Evolutionary conservation across 768 basidiomycete species (phyloP).

Genomic region (Mycena alexandri): DNA sequence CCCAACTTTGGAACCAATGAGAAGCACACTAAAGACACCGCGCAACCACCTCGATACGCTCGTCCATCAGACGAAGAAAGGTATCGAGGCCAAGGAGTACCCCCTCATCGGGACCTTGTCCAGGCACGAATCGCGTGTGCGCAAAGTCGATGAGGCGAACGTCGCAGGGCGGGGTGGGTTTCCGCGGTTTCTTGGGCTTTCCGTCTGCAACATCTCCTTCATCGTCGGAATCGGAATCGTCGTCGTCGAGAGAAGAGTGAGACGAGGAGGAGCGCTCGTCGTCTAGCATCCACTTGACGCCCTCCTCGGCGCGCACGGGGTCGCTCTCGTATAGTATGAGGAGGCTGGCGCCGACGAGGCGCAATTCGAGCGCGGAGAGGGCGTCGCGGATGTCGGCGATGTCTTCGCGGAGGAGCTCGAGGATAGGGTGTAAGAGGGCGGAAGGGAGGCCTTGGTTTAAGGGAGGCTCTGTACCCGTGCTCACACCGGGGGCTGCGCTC

Average conservation of each 20-base stretch:
- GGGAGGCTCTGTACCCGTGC: too few species aligned
- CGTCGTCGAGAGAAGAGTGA: slow-evolving; percentile 37
- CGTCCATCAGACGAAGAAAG: slow-evolving; percentile 70
- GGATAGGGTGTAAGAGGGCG: slow-evolving; percentile 66
- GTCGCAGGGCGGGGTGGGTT: slow-evolving; percentile 64
- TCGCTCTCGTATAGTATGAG: slow-evolving; percentile 81
- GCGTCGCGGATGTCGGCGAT: slow-evolving; percentile 63
- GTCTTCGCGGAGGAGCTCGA: slow-evolving; percentile 66
- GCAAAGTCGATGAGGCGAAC: slow-evolving; percentile 96
- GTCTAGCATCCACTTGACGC: slow-evolving; percentile 49
- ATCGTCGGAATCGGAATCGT: slow-evolving; percentile 46
- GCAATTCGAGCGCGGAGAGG: slow-evolving; percentile 69
- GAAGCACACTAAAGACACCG: slow-evolving; percentile 1
- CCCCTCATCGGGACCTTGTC: slow-evolving; percentile 83
- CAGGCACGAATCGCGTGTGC: slow-evolving; percentile 78
- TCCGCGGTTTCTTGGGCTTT: slow-evolving; percentile 40
- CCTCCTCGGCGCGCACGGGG: slow-evolving; percentile 56
- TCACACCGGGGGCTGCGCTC: slow-evolving; percentile 28
- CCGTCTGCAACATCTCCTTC: slow-evolving; percentile 42
- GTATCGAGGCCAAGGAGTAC: slow-evolving; percentile 83
- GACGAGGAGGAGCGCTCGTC: slow-evolving; percentile 29
- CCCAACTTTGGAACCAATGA: too few species aligned
- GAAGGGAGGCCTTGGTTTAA: slow-evolving; percentile 65
- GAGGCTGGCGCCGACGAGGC: slow-evolving; percentile 87
- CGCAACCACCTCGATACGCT: slow-evolving; percentile 61